Evolutionary conservation across 73 alveolate genomes (phyloP).

Genomic region (Paraurostyla sp.): DNA sequence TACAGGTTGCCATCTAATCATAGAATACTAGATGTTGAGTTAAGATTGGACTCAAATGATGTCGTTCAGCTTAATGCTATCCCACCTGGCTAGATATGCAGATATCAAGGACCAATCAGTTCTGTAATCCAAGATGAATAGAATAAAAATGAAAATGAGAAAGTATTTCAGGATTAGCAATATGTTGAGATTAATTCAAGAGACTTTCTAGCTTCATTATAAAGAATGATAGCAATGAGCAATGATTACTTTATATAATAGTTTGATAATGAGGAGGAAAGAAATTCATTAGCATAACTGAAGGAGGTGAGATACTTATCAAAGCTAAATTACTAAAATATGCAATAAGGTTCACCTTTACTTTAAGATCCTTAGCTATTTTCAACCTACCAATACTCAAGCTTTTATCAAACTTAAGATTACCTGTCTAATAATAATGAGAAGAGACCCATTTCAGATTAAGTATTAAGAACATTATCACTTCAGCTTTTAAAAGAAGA

Average conservation of each 20-base stretch:
- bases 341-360: conserved; percentile 59
- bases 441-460: conserved; percentile 19
- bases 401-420: not conserved
- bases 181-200: conserved; percentile 89
- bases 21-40: conserved; percentile 73
- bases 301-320: conserved; percentile 38
- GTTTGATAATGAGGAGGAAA: conserved; percentile 72
- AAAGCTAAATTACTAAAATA: conserved; percentile 67
- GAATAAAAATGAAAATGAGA: conserved; percentile 73
- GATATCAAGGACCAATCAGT: conserved; percentile 86
- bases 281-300: not conserved
- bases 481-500: conserved; percentile 27
- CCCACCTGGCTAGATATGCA: conserved; percentile 93
- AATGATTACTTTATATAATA: conserved; percentile 85
- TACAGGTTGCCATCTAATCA: conserved; percentile 84
- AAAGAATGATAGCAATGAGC: conserved; percentile 88
- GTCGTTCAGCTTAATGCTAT: conserved; percentile 75
- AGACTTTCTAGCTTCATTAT: conserved; percentile 93
- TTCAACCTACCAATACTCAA: not conserved
- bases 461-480: not conserved
- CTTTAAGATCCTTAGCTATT: conserved; percentile 35
- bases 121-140: conserved; percentile 83
- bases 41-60: conserved; percentile 81
- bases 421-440: not conserved
- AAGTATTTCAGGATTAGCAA: conserved; percentile 72